Conservation (phyloP, 73 alveolate genomes). For the Uronychia setigera region DNA sequence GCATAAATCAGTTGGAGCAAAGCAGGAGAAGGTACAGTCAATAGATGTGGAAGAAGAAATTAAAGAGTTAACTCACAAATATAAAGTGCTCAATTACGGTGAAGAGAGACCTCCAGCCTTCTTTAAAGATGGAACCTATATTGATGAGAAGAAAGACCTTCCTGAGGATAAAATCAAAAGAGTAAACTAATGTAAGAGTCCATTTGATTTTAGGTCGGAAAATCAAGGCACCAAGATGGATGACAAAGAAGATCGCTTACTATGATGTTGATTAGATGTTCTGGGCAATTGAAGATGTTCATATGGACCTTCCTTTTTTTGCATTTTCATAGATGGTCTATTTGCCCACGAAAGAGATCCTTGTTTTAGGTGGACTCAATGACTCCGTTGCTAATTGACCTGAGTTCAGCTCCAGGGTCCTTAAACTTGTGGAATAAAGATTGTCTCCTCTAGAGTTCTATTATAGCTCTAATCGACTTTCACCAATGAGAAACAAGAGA, state of each 20-base stretch:
- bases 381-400: neutral
- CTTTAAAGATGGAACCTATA: neutral
- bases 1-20: too few species aligned
- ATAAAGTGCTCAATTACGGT: conserved; percentile 8
- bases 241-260: conserved; percentile 59
- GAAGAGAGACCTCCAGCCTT: neutral
- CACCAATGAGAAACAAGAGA: conserved; percentile 2
- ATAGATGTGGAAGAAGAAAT: conserved; percentile 21
- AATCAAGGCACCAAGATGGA: conserved; percentile 51
- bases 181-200: conserved; percentile 13
- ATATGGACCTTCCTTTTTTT: conserved; percentile 6
- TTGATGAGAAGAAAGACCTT: neutral
- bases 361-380: conserved; percentile 11
- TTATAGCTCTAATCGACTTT: neutral
- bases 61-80: neutral
- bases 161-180: conserved; percentile 20
- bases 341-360: neutral
- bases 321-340: conserved; percentile 1
- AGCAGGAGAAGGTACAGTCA: conserved; percentile 12
- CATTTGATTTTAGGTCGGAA: too few species aligned
- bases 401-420: neutral
- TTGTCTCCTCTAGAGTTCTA: neutral
- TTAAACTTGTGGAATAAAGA: neutral
- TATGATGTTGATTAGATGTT: conserved; percentile 61
- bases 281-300: conserved; percentile 21